Conservation (phyloP, 129 eudicot genomes). For the Solidago caesia region DNA sequence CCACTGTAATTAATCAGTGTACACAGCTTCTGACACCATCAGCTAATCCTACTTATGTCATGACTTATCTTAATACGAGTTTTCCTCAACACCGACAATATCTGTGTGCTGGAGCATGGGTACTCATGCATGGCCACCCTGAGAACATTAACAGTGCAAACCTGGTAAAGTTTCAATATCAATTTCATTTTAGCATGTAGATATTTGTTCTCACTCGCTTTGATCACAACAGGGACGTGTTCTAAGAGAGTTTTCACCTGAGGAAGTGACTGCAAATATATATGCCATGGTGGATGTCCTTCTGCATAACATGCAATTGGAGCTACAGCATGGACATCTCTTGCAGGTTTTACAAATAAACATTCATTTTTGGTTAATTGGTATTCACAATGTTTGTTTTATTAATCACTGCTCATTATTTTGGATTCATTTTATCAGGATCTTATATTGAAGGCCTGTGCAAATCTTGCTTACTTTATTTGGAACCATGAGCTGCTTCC, state of each 20-base stretch:
- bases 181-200: not conserved
- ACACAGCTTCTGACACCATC: constrained; percentile 80
- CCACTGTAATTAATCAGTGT: constrained; percentile 90
- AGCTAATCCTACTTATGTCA: constrained; percentile 82
- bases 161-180: constrained; percentile 49
- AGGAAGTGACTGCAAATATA: constrained; percentile 90
- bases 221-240: constrained; percentile 74
- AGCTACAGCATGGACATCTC: constrained; percentile 79
- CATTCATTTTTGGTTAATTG: constrained; percentile 10
- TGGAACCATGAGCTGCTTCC: constrained; percentile 99
- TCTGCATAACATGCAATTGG: constrained; percentile 82
- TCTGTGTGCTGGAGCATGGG: constrained; percentile 98
- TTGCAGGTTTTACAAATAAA: constrained; percentile 59
- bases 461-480: constrained; percentile 75
- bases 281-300: constrained; percentile 96
- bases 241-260: constrained; percentile 93
- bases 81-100: constrained; percentile 81
- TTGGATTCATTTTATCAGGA: constrained; percentile 49
- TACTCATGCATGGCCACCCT: constrained; percentile 84
- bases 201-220: not conserved
- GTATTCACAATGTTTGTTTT: constrained; percentile 1
- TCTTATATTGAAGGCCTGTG: constrained; percentile 72
- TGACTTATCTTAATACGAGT: constrained; percentile 76
- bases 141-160: constrained; percentile 84
- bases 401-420: not conserved